Evolutionary conservation across 2,329 filamentous ascomycete species (phyloP), one percentile per base, ranked within the genome.

Genomic region (Ophiosphaerella narmari): DNA sequence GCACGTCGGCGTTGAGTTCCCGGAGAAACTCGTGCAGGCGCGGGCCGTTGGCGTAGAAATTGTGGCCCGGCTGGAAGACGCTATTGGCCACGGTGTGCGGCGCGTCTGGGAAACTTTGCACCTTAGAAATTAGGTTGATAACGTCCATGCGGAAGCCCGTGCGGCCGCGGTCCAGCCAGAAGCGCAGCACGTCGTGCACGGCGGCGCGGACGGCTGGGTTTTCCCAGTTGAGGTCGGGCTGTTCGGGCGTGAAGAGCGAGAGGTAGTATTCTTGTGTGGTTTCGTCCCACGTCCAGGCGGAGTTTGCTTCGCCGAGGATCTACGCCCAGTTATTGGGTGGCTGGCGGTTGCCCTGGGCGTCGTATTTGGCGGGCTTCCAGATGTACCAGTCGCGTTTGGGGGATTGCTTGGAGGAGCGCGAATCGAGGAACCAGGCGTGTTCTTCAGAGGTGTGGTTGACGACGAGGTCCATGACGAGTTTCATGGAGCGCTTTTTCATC

Each of bases 201-300:
- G 88, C 89, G 24, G 82, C 76, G 14, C 88, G 81, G 0, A 88
- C 82, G 5, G 80, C 82, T 0, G 80, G 78, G 45, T 87, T 88
- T 63, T 92, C 88, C 89, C 89, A 94, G 72, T 94, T 94, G 4
- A 94, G 77, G 62, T 94, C 90, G 0, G 90, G 90, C 66, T 93
- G 90, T 55, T 89, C 84, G 6, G 81, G 82, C 1, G 87, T 85
- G 68, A 90, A 95, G 9, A 94, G 78, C 46, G 88, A 86, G 0
- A 92, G 81, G 60, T 90, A 92, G 69, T 90, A 92, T 71, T 93
- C 87, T 23, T 82, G 79, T 0, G 87, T 90, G 16, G 71, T 69
- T 59, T 88, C 85, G 60, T 91, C 88, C 77, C 84, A 92, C 35
- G 85, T 79, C 88, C 87, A 90, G 0, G 81, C 79, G 46, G 77